Evolutionary conservation across 2,329 filamentous ascomycete genomes (phyloP).

Genomic region (Achaetomium macrosporum): DNA sequence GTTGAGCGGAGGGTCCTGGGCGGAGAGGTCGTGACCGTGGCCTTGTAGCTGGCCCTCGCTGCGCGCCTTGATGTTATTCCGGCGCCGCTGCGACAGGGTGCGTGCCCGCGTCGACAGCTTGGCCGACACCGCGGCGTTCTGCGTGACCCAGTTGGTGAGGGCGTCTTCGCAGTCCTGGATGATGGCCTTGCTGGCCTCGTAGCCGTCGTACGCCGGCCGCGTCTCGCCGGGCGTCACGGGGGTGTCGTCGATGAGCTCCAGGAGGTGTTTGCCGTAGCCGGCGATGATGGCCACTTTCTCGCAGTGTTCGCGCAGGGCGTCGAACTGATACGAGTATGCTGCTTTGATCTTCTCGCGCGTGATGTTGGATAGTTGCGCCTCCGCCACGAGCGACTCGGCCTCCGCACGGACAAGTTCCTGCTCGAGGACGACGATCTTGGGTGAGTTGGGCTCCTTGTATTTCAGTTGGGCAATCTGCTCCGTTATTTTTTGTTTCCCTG

Average conservation of each 20-base stretch:
- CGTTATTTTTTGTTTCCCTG: slow-evolving; percentile 98
- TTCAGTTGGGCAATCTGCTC: slow-evolving; percentile 98
- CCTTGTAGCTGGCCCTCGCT: slow-evolving; percentile 51
- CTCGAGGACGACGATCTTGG: slow-evolving; percentile 94
- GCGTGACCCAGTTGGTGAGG: slow-evolving; percentile 92
- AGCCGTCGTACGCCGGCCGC: slow-evolving; percentile 90
- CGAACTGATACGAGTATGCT: slow-evolving; percentile 96
- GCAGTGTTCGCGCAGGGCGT: slow-evolving; percentile 92
- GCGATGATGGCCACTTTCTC: slow-evolving; percentile 98
- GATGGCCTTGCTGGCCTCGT: slow-evolving; percentile 96
- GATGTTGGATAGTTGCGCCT: slow-evolving; percentile 98
- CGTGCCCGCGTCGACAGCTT: slow-evolving; percentile 84
- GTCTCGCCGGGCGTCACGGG: slow-evolving; percentile 97
- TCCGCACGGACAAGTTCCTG: slow-evolving; percentile 98
- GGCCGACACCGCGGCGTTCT: slow-evolving; percentile 81
- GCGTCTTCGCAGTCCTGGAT: slow-evolving; percentile 98
- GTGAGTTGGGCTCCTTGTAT: slow-evolving; percentile 98
- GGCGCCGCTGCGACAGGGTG: slow-evolving; percentile 78
- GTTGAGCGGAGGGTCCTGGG: slow-evolving; percentile 72
- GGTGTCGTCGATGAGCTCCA: slow-evolving; percentile 92
- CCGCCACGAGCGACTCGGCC: slow-evolving; percentile 96
- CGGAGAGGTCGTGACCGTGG: slow-evolving; percentile 57
- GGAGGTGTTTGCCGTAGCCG: slow-evolving; percentile 94
- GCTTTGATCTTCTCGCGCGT: slow-evolving; percentile 99
- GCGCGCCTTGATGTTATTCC: slow-evolving; percentile 61